phyloP scores from a whole-genome alignment of 768 basidiomycete species.

The Hortiboletus flavorubellus region DNA sequence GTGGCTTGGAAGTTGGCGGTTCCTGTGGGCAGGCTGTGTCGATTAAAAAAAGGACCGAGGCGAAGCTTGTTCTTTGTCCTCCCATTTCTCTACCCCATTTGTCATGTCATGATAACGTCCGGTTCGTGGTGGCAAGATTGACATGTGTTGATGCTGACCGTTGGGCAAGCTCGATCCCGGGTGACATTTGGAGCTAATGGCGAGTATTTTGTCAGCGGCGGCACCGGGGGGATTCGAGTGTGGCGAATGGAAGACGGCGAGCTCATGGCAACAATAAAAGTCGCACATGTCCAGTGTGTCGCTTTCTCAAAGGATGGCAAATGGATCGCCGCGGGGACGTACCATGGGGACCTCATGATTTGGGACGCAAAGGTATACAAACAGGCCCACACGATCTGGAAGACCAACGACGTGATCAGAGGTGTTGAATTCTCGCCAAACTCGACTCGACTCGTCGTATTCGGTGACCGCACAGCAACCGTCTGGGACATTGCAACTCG shows the following conservation, averaged over 20 bases:
- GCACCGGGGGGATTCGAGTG: neutral
- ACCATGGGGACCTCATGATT: neutral
- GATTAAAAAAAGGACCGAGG: too few relatives aligned
- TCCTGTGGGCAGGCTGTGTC: too few relatives aligned
- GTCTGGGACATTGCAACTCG: too few relatives aligned
- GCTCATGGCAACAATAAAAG: neutral
- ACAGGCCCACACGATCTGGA: neutral
- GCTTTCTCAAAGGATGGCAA: neutral
- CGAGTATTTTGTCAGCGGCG: neutral
- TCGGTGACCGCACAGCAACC: too few relatives aligned
- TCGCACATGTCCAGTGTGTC: neutral
- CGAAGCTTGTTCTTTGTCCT: too few relatives aligned
- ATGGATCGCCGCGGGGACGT: neutral
- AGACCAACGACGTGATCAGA: neutral
- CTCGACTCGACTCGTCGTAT: too few relatives aligned
- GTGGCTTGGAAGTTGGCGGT: too few relatives aligned
- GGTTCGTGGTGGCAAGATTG: too few relatives aligned
- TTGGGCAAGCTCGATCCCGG: too few relatives aligned
- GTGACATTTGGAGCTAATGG: neutral
- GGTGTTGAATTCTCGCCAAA: neutral
- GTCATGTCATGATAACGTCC: too few relatives aligned
- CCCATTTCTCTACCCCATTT: too few relatives aligned
- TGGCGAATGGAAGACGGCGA: neutral
- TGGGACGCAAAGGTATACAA: neutral
- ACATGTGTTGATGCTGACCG: too few relatives aligned